phyloP scores from a whole-genome alignment of 2,329 filamentous ascomycete genomes.

The Triangularia verruculosa region DNA sequence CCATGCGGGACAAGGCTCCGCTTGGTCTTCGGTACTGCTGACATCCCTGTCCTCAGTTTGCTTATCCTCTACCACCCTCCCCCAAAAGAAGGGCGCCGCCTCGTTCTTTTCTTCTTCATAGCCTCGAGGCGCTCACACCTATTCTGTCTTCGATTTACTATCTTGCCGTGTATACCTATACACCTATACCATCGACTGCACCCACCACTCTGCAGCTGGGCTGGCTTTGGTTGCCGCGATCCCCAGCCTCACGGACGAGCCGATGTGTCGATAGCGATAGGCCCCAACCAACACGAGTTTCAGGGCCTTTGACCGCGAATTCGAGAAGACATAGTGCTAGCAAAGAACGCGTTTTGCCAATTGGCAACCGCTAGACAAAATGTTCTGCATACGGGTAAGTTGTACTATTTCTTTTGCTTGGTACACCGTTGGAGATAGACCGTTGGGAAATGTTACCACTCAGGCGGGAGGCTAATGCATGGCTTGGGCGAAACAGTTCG shows the following conservation, averaged over 20 bases:
- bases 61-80: background rate
- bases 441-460: background rate
- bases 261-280: constrained; percentile 5
- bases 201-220: background rate
- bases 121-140: background rate
- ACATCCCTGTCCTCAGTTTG: background rate
- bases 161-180: background rate
- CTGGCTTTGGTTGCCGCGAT: background rate
- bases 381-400: constrained; percentile 22
- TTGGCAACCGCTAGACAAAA: constrained; percentile 10
- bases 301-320: constrained; percentile 4
- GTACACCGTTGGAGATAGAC: background rate
- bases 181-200: background rate
- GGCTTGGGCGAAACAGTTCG: constrained; percentile 15
- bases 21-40: background rate
- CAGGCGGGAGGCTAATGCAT: background rate
- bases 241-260: background rate
- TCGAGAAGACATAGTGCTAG: too few species aligned
- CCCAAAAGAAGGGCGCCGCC: background rate
- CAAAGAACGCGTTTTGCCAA: constrained; percentile 12
- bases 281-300: constrained; percentile 7
- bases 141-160: background rate
- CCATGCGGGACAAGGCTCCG: background rate
- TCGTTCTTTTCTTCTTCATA: background rate
- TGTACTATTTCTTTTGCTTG: background rate